A percentile compares a stretch with the other conserved stretches of the same genome.
Conservation (phyloP, 2,329 filamentous ascomycete species). For the Phyllosticta capitalensis region DNA sequence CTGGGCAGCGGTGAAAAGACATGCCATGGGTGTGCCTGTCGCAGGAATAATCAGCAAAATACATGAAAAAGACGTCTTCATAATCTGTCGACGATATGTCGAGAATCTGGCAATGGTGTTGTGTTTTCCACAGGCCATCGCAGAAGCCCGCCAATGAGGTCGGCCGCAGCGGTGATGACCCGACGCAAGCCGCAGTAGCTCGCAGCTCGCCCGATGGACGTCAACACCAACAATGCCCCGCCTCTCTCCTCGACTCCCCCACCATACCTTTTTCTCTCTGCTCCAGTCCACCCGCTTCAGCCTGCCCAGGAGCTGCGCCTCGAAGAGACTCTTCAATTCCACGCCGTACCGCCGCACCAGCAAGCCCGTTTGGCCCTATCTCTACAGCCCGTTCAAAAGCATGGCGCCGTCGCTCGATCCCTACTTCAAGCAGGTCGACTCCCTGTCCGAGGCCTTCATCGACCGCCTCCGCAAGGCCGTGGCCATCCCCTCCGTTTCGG, state of each 20-base stretch:
- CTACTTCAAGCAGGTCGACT: constrained; percentile 89
- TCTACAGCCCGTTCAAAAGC: constrained; percentile 48
- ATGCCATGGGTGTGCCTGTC: too few species aligned
- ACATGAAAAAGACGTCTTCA: too few species aligned
- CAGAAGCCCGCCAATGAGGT: not conserved
- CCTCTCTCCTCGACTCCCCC: constrained; percentile 6
- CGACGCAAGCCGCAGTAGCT: not conserved
- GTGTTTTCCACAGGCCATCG: not conserved
- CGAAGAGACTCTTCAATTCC: constrained; percentile 2
- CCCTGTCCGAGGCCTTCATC: constrained; percentile 70
- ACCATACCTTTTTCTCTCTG: constrained; percentile 5
- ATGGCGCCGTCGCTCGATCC: constrained; percentile 88
- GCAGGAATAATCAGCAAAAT: too few species aligned
- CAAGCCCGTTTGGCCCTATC: constrained; percentile 33
- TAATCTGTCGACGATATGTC: too few species aligned
- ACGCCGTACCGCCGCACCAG: not conserved
- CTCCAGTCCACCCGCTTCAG: not conserved
- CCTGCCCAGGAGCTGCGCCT: not conserved
- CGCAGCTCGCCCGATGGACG: not conserved
- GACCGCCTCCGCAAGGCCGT: constrained; percentile 85
- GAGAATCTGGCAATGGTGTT: too few species aligned
- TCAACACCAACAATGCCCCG: constrained; percentile 11
- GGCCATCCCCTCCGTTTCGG: constrained; percentile 90
- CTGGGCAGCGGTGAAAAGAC: too few species aligned
- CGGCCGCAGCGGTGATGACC: not conserved